Evolutionary conservation across 495 filamentous ascomycete genomes (phyloP), one percentile per base, ranked within the genome.

Genomic region (Aspergillus campestris): DNA sequence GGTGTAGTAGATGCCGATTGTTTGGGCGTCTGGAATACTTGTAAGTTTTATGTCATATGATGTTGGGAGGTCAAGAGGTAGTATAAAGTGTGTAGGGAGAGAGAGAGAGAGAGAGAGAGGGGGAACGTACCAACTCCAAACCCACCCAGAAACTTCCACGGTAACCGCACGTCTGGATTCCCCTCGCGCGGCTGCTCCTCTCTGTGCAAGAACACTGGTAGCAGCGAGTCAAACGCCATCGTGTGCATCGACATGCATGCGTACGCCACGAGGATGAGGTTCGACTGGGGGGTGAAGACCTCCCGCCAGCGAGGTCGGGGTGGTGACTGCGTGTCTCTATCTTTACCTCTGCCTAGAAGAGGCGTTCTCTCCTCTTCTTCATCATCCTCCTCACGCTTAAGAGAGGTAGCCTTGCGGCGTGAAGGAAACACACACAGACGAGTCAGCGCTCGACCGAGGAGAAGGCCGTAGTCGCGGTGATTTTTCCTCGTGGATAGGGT

Each of bases 121-220:
- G 15, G 18, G 11, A 8, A 60, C 61, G 45, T 48, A 71, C 67
- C 72, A 31, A 87, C 69, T 18, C 84, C 84, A 52, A 89, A 91
- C 0, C 88, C 88, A 39, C 87, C 82, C 3, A 75, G 70, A 56
- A 94, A 94, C 52, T 81, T 77, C 62, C 90, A 82, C 0, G 86
- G 86, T 3, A 86, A 70, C n/a, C 65, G 45, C 7, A 75, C 67
- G 30, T 74, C 67, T 0, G 80, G 81, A 57, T 84, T 82, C 9
- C 61, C 55, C 2, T 67, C 46, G 28, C 77, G 59, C 0, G 73
- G 58, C 49, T 83, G 76, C 5, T 52, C 56, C 0, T 83, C 86
- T 53, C 81, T 81, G 59, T 91, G 86, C 59, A 92, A 76, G 56
- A 90, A 91, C 1, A 91, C 83, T 1, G 87, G 84, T 4, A 92